phyloP scores from a whole-genome alignment of 805 yeast species.

The Candida oleophila region DNA sequence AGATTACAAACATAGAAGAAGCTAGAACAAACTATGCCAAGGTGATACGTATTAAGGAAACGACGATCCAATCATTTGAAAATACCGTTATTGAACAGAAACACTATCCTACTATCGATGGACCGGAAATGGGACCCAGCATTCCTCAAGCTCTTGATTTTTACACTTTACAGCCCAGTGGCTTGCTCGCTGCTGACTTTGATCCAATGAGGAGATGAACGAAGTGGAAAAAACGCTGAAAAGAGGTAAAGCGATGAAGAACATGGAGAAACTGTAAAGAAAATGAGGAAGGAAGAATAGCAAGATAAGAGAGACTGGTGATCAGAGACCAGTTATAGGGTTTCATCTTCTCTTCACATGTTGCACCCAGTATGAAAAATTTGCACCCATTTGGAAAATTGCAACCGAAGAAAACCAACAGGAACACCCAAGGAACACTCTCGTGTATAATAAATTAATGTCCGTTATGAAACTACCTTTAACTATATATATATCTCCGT shows the following conservation, averaged over 20 bases:
- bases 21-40: slow-evolving; percentile 20
- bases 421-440: too few relatives aligned
- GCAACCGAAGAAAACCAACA: too few relatives aligned
- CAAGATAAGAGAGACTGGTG: too few relatives aligned
- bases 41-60: slow-evolving; percentile 23
- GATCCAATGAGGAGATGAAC: slow-evolving; percentile 1
- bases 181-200: background rate
- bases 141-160: background rate
- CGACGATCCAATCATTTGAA: slow-evolving; percentile 13
- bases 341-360: too few relatives aligned
- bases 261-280: too few relatives aligned
- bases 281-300: too few relatives aligned
- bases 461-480: too few relatives aligned
- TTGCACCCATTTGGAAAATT: too few relatives aligned
- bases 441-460: too few relatives aligned
- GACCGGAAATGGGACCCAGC: background rate
- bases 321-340: too few relatives aligned
- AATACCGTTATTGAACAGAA: slow-evolving; percentile 1
- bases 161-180: background rate
- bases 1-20: slow-evolving; percentile 23
- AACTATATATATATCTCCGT: too few relatives aligned
- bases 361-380: too few relatives aligned
- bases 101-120: slow-evolving; percentile 2
- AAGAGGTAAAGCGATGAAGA: background rate
- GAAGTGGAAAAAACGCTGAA: background rate